Base-by-base conservation (phyloP, 306 rosid species). In the Castanea crenata region DNA sequence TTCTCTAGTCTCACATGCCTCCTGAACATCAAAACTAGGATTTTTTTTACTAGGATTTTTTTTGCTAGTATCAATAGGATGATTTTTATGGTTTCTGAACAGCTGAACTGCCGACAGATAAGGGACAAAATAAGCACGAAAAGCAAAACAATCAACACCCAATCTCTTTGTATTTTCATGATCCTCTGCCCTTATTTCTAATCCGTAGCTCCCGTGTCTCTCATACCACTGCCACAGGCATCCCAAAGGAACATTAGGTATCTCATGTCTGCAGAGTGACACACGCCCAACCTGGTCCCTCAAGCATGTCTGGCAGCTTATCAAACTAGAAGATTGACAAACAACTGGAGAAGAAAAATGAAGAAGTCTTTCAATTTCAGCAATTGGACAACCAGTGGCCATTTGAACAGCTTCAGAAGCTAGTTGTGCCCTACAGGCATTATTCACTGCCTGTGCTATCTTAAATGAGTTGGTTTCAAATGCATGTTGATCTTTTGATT, bases 141-240 rank as follows among this genome's bases (percentile, higher is more conserved):
- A 93, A 7, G 88, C 83, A 74, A 83, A 83, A 41, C 71, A 51
- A 65, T 78, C 86, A 61, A 69, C 83, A n/a, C 86, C 85, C 35
- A 71, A 80, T 82, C 79, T 82, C 83, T 81, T 88, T 13, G 79
- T 76, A 77, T 61, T 84, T 57, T 73, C 90, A 80, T 44, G 55
- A 71, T 88, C 94, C 73, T 80, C 79, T 54, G 89, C 89, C 85
- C 84, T 90, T 79, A 92, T 84, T 83, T 92, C 92, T 84, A 93
- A 79, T n/a, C 98, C 98, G 63, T 92, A 91, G 87, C 92, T 86
- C 65, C 97, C 95, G 67, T 83, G 90, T 75, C 85, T 89, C 83
- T 93, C 98, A 80, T 92, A 93, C 98, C 98, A 91, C 82, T 88
- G 85, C 98, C 98, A 93, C 71, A 93, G 58, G 82, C 78, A 76